Percentiles rank a stretch among this genome's conserved stretches.
phyloP scores from a whole-genome alignment of 2,329 filamentous ascomycete species.

The Monosporascus sp. region DNA sequence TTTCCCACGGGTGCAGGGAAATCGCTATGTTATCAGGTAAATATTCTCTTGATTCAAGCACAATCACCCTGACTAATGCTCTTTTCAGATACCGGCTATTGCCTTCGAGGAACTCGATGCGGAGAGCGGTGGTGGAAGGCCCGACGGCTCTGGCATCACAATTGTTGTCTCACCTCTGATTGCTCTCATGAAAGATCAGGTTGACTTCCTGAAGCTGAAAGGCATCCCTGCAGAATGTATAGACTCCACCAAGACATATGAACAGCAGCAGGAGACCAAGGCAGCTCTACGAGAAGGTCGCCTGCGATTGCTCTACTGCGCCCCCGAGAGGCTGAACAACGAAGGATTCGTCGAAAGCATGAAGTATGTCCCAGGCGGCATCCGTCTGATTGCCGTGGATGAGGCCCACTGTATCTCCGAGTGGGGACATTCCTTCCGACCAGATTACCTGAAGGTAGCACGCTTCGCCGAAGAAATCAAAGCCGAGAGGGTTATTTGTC shows the following conservation, averaged over 20 bases:
- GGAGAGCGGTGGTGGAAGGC: slow-evolving; percentile 16
- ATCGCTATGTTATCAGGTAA: slow-evolving; percentile 43
- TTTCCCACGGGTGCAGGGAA: slow-evolving; percentile 47
- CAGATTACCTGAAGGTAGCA: slow-evolving; percentile 35
- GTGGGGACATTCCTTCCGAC: slow-evolving; percentile 28
- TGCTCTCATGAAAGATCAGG: slow-evolving; percentile 57
- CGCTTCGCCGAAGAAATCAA: slow-evolving; percentile 50
- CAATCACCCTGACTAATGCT: too few species aligned
- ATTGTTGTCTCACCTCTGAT: slow-evolving; percentile 53
- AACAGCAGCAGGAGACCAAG: slow-evolving; percentile 36
- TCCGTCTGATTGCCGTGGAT: slow-evolving; percentile 52
- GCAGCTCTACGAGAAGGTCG: slow-evolving; percentile 36
- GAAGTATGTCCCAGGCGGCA: slow-evolving; percentile 47
- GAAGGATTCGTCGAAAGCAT: slow-evolving; percentile 54
- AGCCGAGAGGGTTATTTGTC: slow-evolving; percentile 54
- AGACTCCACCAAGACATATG: slow-evolving; percentile 50
- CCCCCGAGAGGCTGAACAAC: slow-evolving; percentile 56
- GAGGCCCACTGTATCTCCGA: slow-evolving; percentile 57
- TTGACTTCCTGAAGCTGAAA: slow-evolving; percentile 45
- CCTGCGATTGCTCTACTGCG: slow-evolving; percentile 52
- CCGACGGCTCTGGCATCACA: slow-evolving; percentile 42
- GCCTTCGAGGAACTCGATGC: slow-evolving; percentile 41
- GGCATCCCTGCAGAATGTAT: slow-evolving; percentile 49
- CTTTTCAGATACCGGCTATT: slow-evolving; percentile 37
- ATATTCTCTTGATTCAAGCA: not conserved